A percentile compares a stretch with the other conserved stretches of the same genome.
Evolutionary conservation across 1,284 basidiomycete genomes (phyloP).

Genomic region (Sporisorium iseilematis-ciliati): DNA sequence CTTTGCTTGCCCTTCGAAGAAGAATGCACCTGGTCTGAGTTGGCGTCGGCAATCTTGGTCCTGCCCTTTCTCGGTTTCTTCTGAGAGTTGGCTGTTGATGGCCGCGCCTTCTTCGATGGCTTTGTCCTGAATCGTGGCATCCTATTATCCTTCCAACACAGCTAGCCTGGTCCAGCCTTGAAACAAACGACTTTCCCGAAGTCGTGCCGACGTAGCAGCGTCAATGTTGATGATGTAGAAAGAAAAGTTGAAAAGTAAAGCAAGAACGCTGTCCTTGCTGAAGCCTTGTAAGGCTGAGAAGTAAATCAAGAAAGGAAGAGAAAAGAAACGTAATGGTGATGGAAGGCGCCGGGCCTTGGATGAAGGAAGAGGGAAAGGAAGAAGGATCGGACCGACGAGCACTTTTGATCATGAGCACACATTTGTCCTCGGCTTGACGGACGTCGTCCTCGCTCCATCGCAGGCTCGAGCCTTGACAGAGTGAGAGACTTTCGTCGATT

Average conservation of each 20-base stretch:
- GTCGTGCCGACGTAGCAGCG: slow-evolving; percentile 9
- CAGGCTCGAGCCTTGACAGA: neutral
- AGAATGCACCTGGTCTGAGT: neutral
- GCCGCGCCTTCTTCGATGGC: slow-evolving; percentile 6
- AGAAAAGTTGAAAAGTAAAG: slow-evolving; percentile 7
- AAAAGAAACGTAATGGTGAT: slow-evolving; percentile 31
- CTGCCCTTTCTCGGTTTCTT: slow-evolving; percentile 4
- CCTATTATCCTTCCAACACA: neutral
- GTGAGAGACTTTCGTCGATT: neutral
- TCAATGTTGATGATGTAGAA: neutral
- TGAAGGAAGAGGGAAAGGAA: slow-evolving; percentile 33
- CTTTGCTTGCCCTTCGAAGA: slow-evolving; percentile 21
- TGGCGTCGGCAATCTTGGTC: neutral
- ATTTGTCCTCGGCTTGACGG: neutral
- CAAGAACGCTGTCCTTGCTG: slow-evolving; percentile 21
- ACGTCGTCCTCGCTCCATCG: too few species aligned
- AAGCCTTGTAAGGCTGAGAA: too few species aligned
- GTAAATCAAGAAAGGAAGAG: slow-evolving; percentile 12
- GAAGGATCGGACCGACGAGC: slow-evolving; percentile 7
- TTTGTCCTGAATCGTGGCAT: slow-evolving; percentile 26
- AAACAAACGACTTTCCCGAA: slow-evolving; percentile 37
- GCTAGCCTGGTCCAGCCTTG: neutral
- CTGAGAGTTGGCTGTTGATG: neutral
- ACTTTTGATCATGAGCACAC: slow-evolving; percentile 1
- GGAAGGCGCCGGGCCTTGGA: slow-evolving; percentile 41